Base-by-base conservation (phyloP, 441 rosid genomes). In the Lagerstroemia fauriei region DNA sequence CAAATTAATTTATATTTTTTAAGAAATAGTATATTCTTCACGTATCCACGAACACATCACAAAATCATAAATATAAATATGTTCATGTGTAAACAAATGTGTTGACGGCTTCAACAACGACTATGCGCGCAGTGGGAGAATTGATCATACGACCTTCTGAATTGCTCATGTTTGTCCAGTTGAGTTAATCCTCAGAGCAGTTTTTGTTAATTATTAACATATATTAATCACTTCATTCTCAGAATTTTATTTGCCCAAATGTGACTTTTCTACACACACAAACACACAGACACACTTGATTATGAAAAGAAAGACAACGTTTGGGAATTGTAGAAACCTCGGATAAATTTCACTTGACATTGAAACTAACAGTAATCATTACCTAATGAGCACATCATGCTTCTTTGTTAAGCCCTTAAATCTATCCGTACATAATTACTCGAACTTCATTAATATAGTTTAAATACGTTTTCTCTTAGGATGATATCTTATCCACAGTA, bases 261-360 rank as follows among this genome's bases (percentile, higher is more conserved):
- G 44, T 31, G 71, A 14, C 71, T 66, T 66, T 29, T 66, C 71
- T 66, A 31, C 13, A 48, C 1, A 48, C 14, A 48, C 11, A 47
- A 7, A 47, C 11, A 31, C 13, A 48, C 1, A 48, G 2, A 48
- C 14, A 48, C 11, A 6, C 14, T 66, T 27, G 38, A 8, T 66
- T n/a, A 29, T 65, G 69, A 65, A 65, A 38, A 65, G 69, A 65
- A 10, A 27, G 71, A 66, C 9, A 27, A 66, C 10, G 71, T 66
- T 13, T 66, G 34, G 71, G 71, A 66, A 31, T 6, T 66, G 71
- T 66, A 34, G 71, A 66, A 66, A 66, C 71, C 71, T 66, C 71
- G 71, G 71, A 66, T 66, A 66, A n/a, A 66, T 29, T 66, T 66
- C 10, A 66, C 71, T 66, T 66, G 38, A 66, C 11, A 66, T n/a